Percentiles rank a stretch among this genome's conserved stretches.
These are phyloP conservation scores for Escallonia herrerae DNA, from an alignment of 129 eudicot genomes.

Conservation along the genomic window DNA sequence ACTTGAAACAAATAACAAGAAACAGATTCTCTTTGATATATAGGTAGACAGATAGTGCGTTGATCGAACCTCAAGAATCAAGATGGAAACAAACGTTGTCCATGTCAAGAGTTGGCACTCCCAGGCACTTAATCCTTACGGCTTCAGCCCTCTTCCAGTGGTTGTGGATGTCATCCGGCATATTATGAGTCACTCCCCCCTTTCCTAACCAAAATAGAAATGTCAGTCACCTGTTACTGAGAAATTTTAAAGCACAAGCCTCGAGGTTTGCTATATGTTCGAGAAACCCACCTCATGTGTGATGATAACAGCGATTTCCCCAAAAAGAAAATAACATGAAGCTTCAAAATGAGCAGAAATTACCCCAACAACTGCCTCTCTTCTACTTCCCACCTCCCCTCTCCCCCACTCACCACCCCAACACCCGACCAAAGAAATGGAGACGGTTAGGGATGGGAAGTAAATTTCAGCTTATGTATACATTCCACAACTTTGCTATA, in stretches of 20 bases:
- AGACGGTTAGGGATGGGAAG: no score
- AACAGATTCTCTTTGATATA: not conserved
- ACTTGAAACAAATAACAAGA: not conserved
- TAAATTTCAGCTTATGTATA: no score
- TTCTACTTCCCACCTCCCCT: no score
- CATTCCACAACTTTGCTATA: no score
- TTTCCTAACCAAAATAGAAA: conserved; percentile 42
- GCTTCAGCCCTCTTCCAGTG: conserved; percentile 98
- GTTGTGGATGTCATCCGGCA: conserved; percentile 89
- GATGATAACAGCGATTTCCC: no score
- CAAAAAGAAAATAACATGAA: no score
- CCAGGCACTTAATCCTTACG: conserved; percentile 87
- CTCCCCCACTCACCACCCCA: no score
- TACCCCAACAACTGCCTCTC: no score
- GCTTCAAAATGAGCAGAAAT: no score
- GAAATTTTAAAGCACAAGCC: not conserved
- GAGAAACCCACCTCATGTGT: no score
- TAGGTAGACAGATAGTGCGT: not conserved
- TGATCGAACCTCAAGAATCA: conserved; percentile 77
- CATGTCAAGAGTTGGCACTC: conserved; percentile 97
- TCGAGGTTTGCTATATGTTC: no score
- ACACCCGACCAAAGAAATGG: no score
- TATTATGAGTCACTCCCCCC: conserved; percentile 94
- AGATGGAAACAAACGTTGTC: conserved; percentile 78
- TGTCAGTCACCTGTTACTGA: not conserved